A percentile compares a stretch with the other conserved stretches of the same genome.
phyloP scores from a whole-genome alignment of 768 basidiomycete genomes.

The Tylopilus subfusipes region DNA sequence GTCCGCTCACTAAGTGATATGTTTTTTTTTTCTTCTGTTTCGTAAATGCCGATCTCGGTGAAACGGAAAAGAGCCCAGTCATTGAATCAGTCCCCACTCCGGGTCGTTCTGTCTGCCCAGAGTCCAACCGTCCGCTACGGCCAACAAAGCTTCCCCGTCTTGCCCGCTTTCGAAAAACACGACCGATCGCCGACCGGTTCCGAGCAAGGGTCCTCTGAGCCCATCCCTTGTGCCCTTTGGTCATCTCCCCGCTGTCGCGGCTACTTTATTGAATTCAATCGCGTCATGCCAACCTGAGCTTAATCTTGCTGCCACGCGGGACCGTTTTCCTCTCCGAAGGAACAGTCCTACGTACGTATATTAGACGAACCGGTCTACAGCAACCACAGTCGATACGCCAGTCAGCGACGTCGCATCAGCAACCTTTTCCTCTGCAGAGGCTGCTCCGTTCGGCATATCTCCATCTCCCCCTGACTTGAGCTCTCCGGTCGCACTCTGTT shows the following conservation, averaged over 20 bases:
- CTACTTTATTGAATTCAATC: slow-evolving; percentile 3
- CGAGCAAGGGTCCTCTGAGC: slow-evolving; percentile 15
- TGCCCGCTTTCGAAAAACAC: background rate
- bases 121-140: no score
- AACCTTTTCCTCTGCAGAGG: slow-evolving; percentile 24
- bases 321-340: background rate
- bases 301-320: slow-evolving; percentile 8
- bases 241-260: slow-evolving; percentile 14
- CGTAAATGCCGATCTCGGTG: slow-evolving; percentile 25
- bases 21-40: slow-evolving; percentile 16
- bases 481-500: slow-evolving; percentile 9
- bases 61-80: slow-evolving; percentile 1
- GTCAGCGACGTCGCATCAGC: slow-evolving; percentile 9
- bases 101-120: no score
- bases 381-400: slow-evolving; percentile 16
- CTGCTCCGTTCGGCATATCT: background rate
- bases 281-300: slow-evolving; percentile 12
- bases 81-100: no score
- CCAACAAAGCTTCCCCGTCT: no score
- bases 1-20: slow-evolving; percentile 22
- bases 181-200: slow-evolving; percentile 9
- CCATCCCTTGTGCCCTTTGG: slow-evolving; percentile 22
- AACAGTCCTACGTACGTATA: background rate
- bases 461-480: slow-evolving; percentile 13
- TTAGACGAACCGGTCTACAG: slow-evolving; percentile 22